These are phyloP conservation scores for Blastobotrys attinorum DNA, from an alignment of 805 yeast genomes.

Conservation along the genomic window DNA sequence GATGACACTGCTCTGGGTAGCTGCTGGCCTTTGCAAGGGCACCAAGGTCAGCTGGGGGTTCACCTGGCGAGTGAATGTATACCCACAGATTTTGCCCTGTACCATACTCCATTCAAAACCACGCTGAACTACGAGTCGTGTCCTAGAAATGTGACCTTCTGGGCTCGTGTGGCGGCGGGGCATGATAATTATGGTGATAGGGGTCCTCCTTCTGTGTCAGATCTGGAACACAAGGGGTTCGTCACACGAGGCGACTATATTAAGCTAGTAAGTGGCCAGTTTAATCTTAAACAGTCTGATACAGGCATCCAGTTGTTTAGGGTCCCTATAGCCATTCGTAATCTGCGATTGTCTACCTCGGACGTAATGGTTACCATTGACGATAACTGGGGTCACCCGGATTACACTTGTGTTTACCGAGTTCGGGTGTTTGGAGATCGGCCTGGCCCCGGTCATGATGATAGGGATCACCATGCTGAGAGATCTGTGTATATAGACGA, in stretches of 20 bases:
- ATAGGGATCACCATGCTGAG: too few species aligned
- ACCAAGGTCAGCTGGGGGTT: slow-evolving; percentile 23
- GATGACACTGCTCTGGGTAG: slow-evolving; percentile 19
- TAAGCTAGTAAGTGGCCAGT: slow-evolving; percentile 16
- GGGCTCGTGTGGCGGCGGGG: slow-evolving; percentile 22
- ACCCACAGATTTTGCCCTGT: slow-evolving; percentile 21
- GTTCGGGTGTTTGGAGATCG: slow-evolving; percentile 22
- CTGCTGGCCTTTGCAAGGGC: slow-evolving; percentile 30
- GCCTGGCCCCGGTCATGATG: neutral
- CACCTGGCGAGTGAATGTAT: slow-evolving; percentile 17
- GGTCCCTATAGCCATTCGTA: slow-evolving; percentile 14
- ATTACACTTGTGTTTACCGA: slow-evolving; percentile 27
- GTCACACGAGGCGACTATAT: slow-evolving; percentile 12
- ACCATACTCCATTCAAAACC: slow-evolving; percentile 20
- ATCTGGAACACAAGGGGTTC: neutral
- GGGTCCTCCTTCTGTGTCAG: too few species aligned
- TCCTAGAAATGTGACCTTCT: slow-evolving; percentile 24
- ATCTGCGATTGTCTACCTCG: slow-evolving; percentile 11
- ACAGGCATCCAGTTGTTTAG: slow-evolving; percentile 17
- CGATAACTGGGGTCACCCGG: slow-evolving; percentile 28
- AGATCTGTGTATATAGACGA: too few species aligned
- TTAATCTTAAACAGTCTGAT: slow-evolving; percentile 15
- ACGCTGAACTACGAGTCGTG: slow-evolving; percentile 21
- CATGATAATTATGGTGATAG: too few species aligned
- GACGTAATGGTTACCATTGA: slow-evolving; percentile 20